Evolutionary conservation across 768 basidiomycete species (phyloP), one percentile per base, ranked within the genome.

Genomic region (Strobilomyces confusus): DNA sequence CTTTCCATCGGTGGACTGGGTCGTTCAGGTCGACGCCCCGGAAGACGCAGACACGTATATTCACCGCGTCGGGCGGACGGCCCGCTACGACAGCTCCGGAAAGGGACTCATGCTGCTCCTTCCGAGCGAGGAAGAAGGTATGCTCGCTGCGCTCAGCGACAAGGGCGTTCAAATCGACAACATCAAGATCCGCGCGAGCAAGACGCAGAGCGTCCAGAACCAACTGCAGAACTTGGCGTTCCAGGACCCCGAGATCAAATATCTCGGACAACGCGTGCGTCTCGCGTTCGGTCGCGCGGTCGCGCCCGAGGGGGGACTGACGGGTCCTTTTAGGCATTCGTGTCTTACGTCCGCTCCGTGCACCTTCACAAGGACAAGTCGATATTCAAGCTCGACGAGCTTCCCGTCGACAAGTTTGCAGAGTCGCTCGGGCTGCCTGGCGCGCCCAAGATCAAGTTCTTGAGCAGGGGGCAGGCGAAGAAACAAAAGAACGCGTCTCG

Each of bases 41-140:
- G 95, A 99, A 72, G 95, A 99, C 63, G 92, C 88, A 6, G 94
- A 97, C 44, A 99, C 94, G 12, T 98, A 99, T 68, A 92, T 99
- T 37, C 95, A 99, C 68, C 85, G 95, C 29, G 95, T 99, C 2
- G 95, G 95, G 0, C 80, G 95, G 43, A 99, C 95, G 15, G 95
- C 95, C 42, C 77, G 95, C 45, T 98, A 98, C 64, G 87, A 95
- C 65, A 87, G 87, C 56, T 84, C 87, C 30, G 97, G 97, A 0
- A 91, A 92, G 64, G 87, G 83, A 0, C 70, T 98, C 33, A 69
- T 97, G 59, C 75, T 99, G 51, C 71, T 98, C 15, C 68, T 87
- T 61, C 95, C 95, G 2, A 92, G 86, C 65, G 97, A 99, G 68
- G 92, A 97, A 69, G 84, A 90, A 58, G 95, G 95, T 0, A 95